These are phyloP conservation scores for Colletotrichum liaoningense DNA, from an alignment of 2,329 filamentous ascomycete genomes.

Conservation along the genomic window DNA sequence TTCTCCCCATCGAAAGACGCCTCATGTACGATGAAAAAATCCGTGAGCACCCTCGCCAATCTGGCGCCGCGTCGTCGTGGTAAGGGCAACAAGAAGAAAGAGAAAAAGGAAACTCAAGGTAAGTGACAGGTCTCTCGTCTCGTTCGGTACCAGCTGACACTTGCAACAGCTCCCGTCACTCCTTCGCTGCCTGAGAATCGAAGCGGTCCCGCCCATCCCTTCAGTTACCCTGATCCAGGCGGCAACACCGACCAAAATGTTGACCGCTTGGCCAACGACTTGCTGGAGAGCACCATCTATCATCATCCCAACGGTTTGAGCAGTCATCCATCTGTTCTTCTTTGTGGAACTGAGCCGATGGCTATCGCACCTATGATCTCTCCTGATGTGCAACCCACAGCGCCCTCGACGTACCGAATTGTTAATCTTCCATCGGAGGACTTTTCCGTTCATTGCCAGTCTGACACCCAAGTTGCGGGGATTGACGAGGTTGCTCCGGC, in stretches of 20 bases:
- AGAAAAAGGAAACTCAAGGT: background rate
- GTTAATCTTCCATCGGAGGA: background rate
- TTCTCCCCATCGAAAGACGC: background rate
- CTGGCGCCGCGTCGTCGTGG: conserved; percentile 26
- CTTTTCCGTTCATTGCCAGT: background rate
- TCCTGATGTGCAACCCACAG: background rate
- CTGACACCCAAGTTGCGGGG: background rate
- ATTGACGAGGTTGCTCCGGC: background rate
- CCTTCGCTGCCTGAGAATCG: conserved; percentile 3
- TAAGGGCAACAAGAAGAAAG: conserved; percentile 7
- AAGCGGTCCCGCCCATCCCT: background rate
- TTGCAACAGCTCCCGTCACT: background rate
- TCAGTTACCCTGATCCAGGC: background rate
- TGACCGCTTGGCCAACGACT: conserved; percentile 27
- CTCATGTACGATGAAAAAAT: conserved; percentile 29
- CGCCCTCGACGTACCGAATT: background rate
- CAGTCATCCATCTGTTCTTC: conserved; percentile 30
- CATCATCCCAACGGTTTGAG: conserved; percentile 29
- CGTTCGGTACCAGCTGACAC: background rate
- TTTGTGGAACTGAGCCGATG: conserved; percentile 8
- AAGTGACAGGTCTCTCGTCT: background rate
- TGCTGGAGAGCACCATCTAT: conserved; percentile 28
- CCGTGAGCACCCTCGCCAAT: conserved; percentile 22
- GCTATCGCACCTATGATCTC: background rate
- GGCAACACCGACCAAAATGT: conserved; percentile 12